phyloP scores from a whole-genome alignment of 2,329 filamentous ascomycete genomes.

The Claviceps paspali region DNA sequence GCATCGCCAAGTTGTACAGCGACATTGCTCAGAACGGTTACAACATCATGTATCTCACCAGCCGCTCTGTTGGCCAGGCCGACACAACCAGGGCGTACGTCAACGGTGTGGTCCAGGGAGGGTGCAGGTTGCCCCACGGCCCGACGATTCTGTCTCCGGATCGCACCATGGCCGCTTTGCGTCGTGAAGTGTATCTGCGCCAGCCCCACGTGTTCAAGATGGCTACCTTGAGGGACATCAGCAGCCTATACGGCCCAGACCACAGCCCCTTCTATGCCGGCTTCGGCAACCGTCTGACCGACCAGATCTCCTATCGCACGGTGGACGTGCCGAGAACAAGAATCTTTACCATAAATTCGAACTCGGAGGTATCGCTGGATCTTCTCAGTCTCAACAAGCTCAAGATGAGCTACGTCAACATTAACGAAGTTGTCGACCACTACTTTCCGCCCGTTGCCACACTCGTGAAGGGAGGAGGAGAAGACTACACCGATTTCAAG shows the following conservation, averaged over 20 bases:
- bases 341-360: conserved; percentile 98
- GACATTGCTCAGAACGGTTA: conserved; percentile 94
- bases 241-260: conserved; percentile 65
- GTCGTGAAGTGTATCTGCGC: conserved; percentile 83
- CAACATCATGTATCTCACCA: conserved; percentile 97
- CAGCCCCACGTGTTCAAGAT: conserved; percentile 99
- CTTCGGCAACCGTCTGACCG: conserved; percentile 90
- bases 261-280: conserved; percentile 87
- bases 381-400: conserved; percentile 83
- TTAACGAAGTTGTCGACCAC: conserved; percentile 94
- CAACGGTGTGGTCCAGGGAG: conserved; percentile 76
- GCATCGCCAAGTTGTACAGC: conserved; percentile 91
- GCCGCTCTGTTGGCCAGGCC: conserved; percentile 81
- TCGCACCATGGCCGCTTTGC: conserved; percentile 80
- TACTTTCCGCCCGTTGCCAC: conserved; percentile 90
- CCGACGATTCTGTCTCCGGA: conserved; percentile 93
- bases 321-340: conserved; percentile 88
- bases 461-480: conserved; percentile 74
- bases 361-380: conserved; percentile 87
- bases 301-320: conserved; percentile 87
- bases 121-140: conserved; percentile 70
- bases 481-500: conserved; percentile 92
- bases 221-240: conserved; percentile 90
- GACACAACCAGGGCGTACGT: conserved; percentile 84
- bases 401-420: conserved; percentile 92